Evolutionary conservation across 2,329 filamentous ascomycete genomes (phyloP).

Genomic region (Ustilaginoidea virens): DNA sequence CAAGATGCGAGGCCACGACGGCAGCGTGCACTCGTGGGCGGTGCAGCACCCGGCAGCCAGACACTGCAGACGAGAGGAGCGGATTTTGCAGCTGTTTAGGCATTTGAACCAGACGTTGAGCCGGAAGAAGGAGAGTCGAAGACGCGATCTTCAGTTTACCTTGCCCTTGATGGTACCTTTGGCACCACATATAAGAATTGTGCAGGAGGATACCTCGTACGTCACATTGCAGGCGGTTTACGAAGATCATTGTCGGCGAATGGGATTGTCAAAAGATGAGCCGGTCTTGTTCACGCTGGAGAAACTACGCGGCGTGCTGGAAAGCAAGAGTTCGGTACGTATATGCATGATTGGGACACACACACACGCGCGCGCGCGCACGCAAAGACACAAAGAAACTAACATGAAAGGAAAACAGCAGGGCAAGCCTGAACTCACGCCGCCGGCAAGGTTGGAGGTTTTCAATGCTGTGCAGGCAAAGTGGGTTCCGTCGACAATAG

Average conservation of each 20-base stretch:
- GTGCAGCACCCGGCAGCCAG: constrained; percentile 90
- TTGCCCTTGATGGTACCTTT: constrained; percentile 91
- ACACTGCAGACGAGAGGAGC: constrained; percentile 85
- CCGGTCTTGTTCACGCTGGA: constrained; percentile 92
- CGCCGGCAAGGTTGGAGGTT: constrained; percentile 72
- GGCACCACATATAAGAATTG: constrained; percentile 84
- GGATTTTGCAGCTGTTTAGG: constrained; percentile 89
- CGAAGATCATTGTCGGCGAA: constrained; percentile 85
- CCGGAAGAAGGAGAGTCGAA: constrained; percentile 88
- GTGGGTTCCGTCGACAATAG: constrained; percentile 71
- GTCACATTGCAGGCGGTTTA: constrained; percentile 90
- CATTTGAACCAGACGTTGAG: constrained; percentile 88
- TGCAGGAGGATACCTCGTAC: constrained; percentile 90
- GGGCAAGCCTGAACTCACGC: constrained; percentile 53
- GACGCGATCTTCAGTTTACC: constrained; percentile 90
- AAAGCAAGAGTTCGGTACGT: constrained; percentile 47
- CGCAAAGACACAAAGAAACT: not conserved
- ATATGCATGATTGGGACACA: no score
- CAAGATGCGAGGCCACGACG: constrained; percentile 94
- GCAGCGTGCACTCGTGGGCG: constrained; percentile 90
- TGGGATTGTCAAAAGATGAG: constrained; percentile 83
- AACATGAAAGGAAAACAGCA: constrained; percentile 18
- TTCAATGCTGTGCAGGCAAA: constrained; percentile 88
- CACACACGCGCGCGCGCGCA: not conserved
- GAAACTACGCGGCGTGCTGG: constrained; percentile 64